Evolutionary conservation across 176 grass and related monocot species (phyloP), one percentile per base, ranked within the genome.

Genomic region (Avena atlantica): DNA sequence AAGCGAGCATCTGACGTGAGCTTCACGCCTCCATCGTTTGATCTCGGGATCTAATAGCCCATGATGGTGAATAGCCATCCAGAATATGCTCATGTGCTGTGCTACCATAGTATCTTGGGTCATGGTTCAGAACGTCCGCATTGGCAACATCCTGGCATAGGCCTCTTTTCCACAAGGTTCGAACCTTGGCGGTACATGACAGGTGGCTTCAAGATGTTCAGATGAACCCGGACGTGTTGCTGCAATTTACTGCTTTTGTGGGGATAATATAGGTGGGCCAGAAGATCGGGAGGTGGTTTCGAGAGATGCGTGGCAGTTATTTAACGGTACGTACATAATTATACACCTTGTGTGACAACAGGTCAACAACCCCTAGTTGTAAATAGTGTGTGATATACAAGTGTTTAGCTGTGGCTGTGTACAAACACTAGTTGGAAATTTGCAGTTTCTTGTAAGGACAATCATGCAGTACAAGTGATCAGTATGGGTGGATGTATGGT

Each of bases 21-120:
- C 84, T 87, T 86, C 68, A 14, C 58, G 19, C 83, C 79, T 23
- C 85, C 90, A 16, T 92, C 86, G 37, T 93, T 95, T 81, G 91
- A 95, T 87, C 76, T 93, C 2, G 80, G 80, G 37, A 79, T 93
- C 56, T 91, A 80, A 93, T 24, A 40, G 4, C 19, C 60, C 6
- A 48, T 67, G 57, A 10, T 80, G 58, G 24, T 79, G 58, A 81
- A 23, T 71, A 70, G 65, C 60, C 69, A 61, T 87, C 74, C 50
- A 59, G 24, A 74, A 80, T 75, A 80, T 75, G 3, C 37, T 78
- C 12, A 60, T 90, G 56, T 65, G 66, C 23, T 84, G 66, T 60
- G 19, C 5, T 31, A 58, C 24, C 7, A 67, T 19, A 49, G 29
- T 68, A 75, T 75, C 14, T 37, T 2, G 68, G 58, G 79, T 51